A percentile compares a stretch with the other conserved stretches of the same genome.
Evolutionary conservation across 2,329 filamentous ascomycete genomes (phyloP).

Genomic region (Penicillium sp.): DNA sequence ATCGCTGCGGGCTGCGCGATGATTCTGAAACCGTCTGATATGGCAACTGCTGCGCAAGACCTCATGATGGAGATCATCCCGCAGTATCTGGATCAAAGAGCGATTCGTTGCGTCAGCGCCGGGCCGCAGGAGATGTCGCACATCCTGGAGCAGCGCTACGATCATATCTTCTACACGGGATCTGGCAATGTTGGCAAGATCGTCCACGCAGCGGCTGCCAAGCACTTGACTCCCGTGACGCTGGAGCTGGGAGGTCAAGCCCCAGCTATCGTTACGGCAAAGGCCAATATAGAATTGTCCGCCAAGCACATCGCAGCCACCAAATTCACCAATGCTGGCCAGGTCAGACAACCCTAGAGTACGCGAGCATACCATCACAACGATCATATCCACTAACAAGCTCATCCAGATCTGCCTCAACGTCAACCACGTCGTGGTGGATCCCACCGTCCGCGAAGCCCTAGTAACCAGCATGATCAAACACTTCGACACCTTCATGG

Average conservation of each 20-base stretch:
- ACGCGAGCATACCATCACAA: not conserved
- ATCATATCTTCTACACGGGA: constrained; percentile 53
- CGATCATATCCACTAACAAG: not conserved
- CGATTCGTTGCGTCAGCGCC: constrained; percentile 40
- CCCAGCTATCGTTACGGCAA: constrained; percentile 47
- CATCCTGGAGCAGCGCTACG: constrained; percentile 43
- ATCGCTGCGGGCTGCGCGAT: constrained; percentile 47
- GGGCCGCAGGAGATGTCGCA: constrained; percentile 41
- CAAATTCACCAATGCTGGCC: constrained; percentile 49
- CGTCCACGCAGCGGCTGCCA: constrained; percentile 45
- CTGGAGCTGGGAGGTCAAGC: constrained; percentile 52
- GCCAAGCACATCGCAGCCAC: constrained; percentile 47
- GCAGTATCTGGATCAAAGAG: constrained; percentile 45
- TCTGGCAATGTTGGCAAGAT: constrained; percentile 41
- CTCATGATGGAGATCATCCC: constrained; percentile 44
- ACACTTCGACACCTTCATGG: constrained; percentile 37
- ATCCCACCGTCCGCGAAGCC: constrained; percentile 42
- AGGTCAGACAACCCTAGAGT: constrained; percentile 16
- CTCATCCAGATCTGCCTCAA: constrained; percentile 35
- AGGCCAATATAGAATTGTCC: constrained; percentile 46
- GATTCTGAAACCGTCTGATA: constrained; percentile 50
- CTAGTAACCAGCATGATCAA: constrained; percentile 39
- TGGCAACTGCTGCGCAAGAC: constrained; percentile 36
- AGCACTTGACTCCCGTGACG: constrained; percentile 47
- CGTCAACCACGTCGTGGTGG: constrained; percentile 50